Conservation (phyloP, 2,329 filamentous ascomycete species). For the Trichoderma asperellum region DNA sequence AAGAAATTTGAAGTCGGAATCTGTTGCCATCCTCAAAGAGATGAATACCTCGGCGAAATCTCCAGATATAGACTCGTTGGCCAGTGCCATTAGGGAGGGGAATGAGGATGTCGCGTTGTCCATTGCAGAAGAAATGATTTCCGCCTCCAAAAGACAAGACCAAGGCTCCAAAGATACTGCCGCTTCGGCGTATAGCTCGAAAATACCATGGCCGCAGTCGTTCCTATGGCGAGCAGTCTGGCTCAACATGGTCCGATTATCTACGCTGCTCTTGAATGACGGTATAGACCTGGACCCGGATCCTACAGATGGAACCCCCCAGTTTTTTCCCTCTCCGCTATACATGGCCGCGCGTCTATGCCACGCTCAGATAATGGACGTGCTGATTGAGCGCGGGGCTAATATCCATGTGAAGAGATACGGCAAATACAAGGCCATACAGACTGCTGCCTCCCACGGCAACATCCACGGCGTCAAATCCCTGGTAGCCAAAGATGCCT, state of each 20-base stretch:
- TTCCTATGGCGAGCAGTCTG: neutral
- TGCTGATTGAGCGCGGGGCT: too few relatives aligned
- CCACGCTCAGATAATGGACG: neutral
- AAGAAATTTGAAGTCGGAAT: neutral
- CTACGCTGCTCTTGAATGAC: neutral
- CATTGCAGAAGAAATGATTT: neutral
- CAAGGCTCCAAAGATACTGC: neutral
- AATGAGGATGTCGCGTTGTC: neutral
- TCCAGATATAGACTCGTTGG: too few relatives aligned
- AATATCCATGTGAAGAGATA: too few relatives aligned
- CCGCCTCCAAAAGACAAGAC: neutral
- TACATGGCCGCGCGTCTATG: neutral
- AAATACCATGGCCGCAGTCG: neutral
- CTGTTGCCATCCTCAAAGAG: too few relatives aligned
- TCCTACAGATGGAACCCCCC: too few relatives aligned
- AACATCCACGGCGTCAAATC: neutral
- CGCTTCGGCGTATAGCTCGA: neutral
- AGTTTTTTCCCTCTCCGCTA: neutral
- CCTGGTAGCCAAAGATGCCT: neutral
- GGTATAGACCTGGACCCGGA: neutral
- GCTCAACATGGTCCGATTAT: conserved; percentile 5
- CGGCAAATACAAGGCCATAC: neutral
- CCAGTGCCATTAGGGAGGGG: neutral
- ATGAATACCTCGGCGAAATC: too few relatives aligned
- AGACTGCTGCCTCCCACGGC: neutral